Evolutionary conservation across 352 stramenopile species (phyloP).

Genomic region (Globisporangium perplexum): DNA sequence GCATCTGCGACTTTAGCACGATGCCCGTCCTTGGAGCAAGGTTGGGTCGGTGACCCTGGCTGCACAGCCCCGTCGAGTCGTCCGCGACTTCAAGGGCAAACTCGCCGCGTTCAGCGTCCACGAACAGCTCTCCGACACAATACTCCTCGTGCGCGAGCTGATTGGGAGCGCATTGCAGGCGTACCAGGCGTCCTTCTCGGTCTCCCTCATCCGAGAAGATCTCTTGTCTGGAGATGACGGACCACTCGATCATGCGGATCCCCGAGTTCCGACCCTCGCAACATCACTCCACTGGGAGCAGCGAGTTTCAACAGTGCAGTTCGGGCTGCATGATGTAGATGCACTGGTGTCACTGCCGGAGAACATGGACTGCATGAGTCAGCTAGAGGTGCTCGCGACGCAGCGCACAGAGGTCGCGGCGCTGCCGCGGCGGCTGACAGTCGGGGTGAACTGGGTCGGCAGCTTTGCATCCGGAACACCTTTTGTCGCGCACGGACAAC

Average conservation of each 20-base stretch:
- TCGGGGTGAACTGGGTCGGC: too few species aligned
- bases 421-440: constrained; percentile 2
- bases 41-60: background rate
- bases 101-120: constrained; percentile 14
- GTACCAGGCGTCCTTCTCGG: constrained; percentile 22
- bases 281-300: constrained; percentile 13
- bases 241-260: constrained; percentile 12
- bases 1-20: background rate
- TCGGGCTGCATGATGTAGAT: constrained; percentile 22
- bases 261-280: constrained; percentile 14
- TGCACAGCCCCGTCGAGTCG: background rate
- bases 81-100: background rate
- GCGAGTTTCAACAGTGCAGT: constrained; percentile 13
- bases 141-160: constrained; percentile 19
- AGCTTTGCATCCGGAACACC: background rate
- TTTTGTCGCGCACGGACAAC: background rate
- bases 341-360: constrained; percentile 10
- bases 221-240: background rate
- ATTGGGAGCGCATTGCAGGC: constrained; percentile 20
- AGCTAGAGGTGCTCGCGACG: constrained; percentile 1
- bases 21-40: background rate
- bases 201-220: constrained; percentile 8
- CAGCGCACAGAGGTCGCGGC: constrained; percentile 1
- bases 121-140: constrained; percentile 17
- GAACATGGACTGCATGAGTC: background rate